Evolutionary conservation across 176 grass and related monocot genomes (phyloP), one percentile per base, ranked within the genome.

Genomic region (Oryza glumipatula): DNA sequence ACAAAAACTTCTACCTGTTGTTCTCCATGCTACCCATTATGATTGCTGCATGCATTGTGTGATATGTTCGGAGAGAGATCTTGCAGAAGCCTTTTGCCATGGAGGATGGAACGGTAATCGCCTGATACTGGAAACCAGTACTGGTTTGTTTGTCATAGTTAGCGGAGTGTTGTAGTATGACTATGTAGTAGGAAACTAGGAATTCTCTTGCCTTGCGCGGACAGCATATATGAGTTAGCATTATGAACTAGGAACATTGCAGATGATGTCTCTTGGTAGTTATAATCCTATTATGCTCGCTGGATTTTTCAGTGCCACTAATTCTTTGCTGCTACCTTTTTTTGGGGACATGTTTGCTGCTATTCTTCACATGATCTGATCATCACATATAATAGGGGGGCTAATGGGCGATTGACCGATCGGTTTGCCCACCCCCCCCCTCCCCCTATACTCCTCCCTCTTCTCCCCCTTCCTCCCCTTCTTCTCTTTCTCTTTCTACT

Each of bases 41-140:
- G 35, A 61, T 88, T 11, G 73, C 80, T 35, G 74, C 86, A 24
- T 68, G 73, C 45, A 72, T 83, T 48, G 28, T 93, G 67, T 93
- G 83, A 96, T 65, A 96, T 65, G 8, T 54, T 19, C 15, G 23
- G 30, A 51, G n/a, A 51, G 28, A 21, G 19, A 3, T 44, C 41
- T 63, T 35, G 70, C 28, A 65, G 58, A 63, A 79, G 44, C 43
- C 45, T n/a, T 73, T 63, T 75, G 3, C 23, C 30, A 56, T 23
- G 32, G 10, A 69, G 70, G 75, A 28, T 80, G 80, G n/a, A 54
- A 32, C 39, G 61, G 30, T 44, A 32, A 78, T 83, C 7, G 75
- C 46, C 49, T 73, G 46, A 72, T 79, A 14, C 68, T 70, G 63
- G 88, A 60, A 83, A 75, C 70, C 61, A 90, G 60, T 49, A 11